Percentiles rank a stretch among this genome's conserved stretches.
Evolutionary conservation across 495 filamentous ascomycete species (phyloP).

Genomic region (Monascus purpureus): DNA sequence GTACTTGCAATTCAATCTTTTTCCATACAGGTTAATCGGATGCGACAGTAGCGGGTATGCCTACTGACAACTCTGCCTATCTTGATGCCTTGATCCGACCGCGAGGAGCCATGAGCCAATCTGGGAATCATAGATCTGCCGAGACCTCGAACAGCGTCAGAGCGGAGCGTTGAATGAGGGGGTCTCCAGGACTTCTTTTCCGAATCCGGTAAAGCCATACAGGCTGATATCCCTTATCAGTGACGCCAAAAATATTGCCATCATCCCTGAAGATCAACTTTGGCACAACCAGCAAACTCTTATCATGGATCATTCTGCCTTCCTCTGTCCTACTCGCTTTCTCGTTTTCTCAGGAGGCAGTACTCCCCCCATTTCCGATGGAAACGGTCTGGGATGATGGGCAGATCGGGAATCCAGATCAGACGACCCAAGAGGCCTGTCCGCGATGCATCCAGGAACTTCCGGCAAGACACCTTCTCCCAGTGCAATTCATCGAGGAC

Average conservation of each 20-base stretch:
- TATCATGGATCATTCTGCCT: too few relatives aligned
- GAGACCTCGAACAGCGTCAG: too few relatives aligned
- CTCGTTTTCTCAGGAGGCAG: constrained; percentile 53
- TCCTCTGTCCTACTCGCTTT: constrained; percentile 2
- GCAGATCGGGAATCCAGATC: constrained; percentile 69
- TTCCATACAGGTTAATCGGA: constrained; percentile 21
- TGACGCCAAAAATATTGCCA: not conserved
- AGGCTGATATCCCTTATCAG: not conserved
- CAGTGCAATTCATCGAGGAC: constrained; percentile 52
- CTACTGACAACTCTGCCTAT: not conserved
- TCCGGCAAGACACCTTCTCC: constrained; percentile 57
- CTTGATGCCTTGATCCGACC: not conserved
- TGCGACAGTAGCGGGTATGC: constrained; percentile 10
- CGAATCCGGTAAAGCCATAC: constrained; percentile 1
- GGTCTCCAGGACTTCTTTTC: constrained; percentile 3
- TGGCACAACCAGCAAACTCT: too few relatives aligned
- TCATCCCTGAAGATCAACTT: too few relatives aligned
- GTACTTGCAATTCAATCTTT: not conserved
- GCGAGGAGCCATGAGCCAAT: not conserved
- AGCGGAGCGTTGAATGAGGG: too few relatives aligned
- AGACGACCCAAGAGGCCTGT: constrained; percentile 65
- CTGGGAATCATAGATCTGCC: not conserved
- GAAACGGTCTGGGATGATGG: constrained; percentile 52
- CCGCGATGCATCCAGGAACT: constrained; percentile 65
- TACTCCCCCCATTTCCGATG: constrained; percentile 69